Base-by-base conservation (phyloP, 2,329 filamentous ascomycete species). In the Keithomyces neogunnii region DNA sequence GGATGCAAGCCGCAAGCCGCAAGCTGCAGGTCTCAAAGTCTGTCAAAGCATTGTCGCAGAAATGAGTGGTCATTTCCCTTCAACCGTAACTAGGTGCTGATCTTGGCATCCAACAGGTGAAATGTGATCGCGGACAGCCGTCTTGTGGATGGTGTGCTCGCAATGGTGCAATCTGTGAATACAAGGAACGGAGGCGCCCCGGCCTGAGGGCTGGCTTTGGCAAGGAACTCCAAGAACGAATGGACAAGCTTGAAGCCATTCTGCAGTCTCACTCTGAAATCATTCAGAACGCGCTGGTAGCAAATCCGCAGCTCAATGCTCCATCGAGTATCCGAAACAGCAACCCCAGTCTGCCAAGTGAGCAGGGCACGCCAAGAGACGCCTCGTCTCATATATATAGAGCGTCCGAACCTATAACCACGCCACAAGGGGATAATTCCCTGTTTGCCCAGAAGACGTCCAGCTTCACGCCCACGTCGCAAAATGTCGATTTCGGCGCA, bases 91-190 rank as follows among this genome's bases (percentile, higher is more conserved):
- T 7, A n/a, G 19, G 3, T 46, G 26, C 28, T 46, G 50, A 62
- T 53, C 29, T 8, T 35, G 3, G 1, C 32, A 13, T 10, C 26
- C 11, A 9, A 42, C 49, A 84, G 81, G 82, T 86, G 31, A 86
- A 86, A 76, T 88, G 85, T 67, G 86, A 91, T 67, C 80, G 88
- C 36, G 84, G 82, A 4, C 85, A 89, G 60, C 87, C 87, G 2
- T 80, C 82, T 5, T 86, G 82, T 60, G 81, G 82, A 47, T 85
- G 82, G 82, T 85, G 82, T 59, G 80, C 69, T 56, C 79, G 81
- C 52, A 85, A 86, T 65, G 75, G 75, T 33, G 79, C 80, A 32
- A 64, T 69, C 19, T 86, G 82, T 68, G 82, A 85, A 62, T 86
- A 86, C 67, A 85, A 83, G 61, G 82, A 85, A 60, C 75, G 82